A percentile compares a stretch with the other conserved stretches of the same genome.
Conservation (phyloP, 2,329 filamentous ascomycete genomes). For the Diaporthe sp. region DNA sequence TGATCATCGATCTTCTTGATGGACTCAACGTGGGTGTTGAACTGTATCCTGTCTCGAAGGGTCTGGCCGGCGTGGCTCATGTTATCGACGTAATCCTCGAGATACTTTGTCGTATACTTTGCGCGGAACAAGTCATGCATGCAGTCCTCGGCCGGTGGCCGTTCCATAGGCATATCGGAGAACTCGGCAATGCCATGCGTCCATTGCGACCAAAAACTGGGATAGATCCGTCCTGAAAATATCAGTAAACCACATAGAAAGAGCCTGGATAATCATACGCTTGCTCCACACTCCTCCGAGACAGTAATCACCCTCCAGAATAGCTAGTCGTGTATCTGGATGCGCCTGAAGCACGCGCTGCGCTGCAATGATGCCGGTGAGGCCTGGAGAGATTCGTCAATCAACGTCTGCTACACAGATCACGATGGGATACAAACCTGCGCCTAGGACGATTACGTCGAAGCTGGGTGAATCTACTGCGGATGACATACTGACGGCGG, state of each 20-base stretch:
- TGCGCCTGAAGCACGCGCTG: background rate
- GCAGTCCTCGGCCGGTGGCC: background rate
- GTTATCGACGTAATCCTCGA: background rate
- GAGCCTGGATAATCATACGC: background rate
- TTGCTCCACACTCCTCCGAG: slow-evolving; percentile 9
- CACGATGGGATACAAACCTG: background rate
- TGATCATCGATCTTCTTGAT: background rate
- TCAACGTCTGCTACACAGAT: background rate
- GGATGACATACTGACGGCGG: background rate
- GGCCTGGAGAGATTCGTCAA: background rate
- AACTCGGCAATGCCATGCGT: slow-evolving; percentile 7
- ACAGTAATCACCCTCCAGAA: background rate
- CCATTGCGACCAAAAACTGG: background rate
- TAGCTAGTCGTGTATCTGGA: background rate
- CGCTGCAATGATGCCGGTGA: background rate
- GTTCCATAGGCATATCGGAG: background rate
- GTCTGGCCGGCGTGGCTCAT: background rate
- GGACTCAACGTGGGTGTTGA: slow-evolving; percentile 2
- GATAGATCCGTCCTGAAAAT: background rate
- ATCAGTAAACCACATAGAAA: background rate
- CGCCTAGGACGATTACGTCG: background rate
- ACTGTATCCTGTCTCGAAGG: background rate
- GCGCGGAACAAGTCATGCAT: slow-evolving; percentile 2
- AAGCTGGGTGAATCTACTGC: background rate
- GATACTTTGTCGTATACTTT: slow-evolving; percentile 2